A percentile compares a stretch with the other conserved stretches of the same genome.
Conservation (phyloP, 2,329 filamentous ascomycete species). For the Neocatenulostroma microsporum region DNA sequence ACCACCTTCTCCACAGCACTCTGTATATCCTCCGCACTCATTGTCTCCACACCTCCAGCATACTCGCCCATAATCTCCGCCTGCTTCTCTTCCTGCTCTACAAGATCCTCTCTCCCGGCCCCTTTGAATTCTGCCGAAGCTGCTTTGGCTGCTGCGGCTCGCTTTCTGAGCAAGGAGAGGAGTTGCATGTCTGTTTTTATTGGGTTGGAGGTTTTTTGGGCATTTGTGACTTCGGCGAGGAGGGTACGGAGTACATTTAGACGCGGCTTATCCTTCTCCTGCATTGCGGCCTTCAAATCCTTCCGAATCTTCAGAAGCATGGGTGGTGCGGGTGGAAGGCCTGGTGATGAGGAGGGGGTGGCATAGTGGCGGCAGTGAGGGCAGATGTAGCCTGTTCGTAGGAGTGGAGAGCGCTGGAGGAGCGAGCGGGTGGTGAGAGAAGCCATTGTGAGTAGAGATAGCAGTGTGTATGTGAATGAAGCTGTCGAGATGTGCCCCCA, state of each 20-base stretch:
- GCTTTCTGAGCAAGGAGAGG: slow-evolving; percentile 59
- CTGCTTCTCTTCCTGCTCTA: slow-evolving; percentile 61
- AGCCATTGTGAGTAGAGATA: too few relatives aligned
- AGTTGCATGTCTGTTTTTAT: slow-evolving; percentile 63
- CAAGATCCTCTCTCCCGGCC: slow-evolving; percentile 60
- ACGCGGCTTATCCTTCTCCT: slow-evolving; percentile 47
- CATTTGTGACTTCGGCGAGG: slow-evolving; percentile 64
- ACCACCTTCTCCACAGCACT: slow-evolving; percentile 47
- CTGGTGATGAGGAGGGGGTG: slow-evolving; percentile 17
- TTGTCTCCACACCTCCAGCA: slow-evolving; percentile 49
- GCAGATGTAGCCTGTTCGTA: slow-evolving; percentile 15
- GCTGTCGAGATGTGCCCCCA: too few relatives aligned
- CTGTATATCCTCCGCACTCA: slow-evolving; percentile 53
- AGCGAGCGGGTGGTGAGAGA: slow-evolving; percentile 13
- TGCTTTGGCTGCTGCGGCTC: slow-evolving; percentile 50
- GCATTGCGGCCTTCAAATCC: slow-evolving; percentile 43
- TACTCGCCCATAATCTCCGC: slow-evolving; percentile 60
- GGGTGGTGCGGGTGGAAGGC: slow-evolving; percentile 25
- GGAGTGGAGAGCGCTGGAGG: slow-evolving; percentile 3
- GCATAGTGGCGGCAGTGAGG: slow-evolving; percentile 21
- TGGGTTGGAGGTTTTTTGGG: slow-evolving; percentile 64
- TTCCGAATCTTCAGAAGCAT: slow-evolving; percentile 38
- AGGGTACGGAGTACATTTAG: slow-evolving; percentile 62
- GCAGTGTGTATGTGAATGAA: slow-evolving; percentile 3
- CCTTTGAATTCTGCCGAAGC: slow-evolving; percentile 56